These are phyloP conservation scores for Botrytis cinerea DNA, from an alignment of 2,329 filamentous ascomycete genomes.

Conservation along the genomic window DNA sequence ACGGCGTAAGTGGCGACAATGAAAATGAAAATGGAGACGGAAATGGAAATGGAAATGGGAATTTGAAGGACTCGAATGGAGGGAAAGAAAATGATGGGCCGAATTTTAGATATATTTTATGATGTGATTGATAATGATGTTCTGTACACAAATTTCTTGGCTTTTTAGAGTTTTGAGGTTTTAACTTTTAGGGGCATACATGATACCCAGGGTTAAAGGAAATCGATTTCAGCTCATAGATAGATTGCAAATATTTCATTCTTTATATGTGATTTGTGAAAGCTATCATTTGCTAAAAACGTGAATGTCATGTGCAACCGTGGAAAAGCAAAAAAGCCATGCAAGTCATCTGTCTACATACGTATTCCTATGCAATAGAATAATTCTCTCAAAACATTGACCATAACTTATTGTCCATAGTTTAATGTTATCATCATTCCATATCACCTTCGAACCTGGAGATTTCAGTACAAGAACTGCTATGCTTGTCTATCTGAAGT, in stretches of 20 bases:
- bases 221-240: not conserved
- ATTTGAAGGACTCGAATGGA: too few relatives aligned
- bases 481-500: slow-evolving; percentile 48
- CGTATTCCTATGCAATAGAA: not conserved
- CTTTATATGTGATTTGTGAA: not conserved
- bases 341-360: not conserved
- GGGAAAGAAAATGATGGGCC: slow-evolving; percentile 11
- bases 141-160: not conserved
- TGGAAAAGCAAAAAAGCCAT: slow-evolving; percentile 5
- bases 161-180: not conserved
- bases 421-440: slow-evolving; percentile 8
- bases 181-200: slow-evolving; percentile 1
- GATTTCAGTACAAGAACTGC: not conserved
- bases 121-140: not conserved
- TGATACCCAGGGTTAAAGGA: slow-evolving; percentile 7
- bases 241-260: not conserved
- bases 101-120: slow-evolving; percentile 19
- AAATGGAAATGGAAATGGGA: not conserved
- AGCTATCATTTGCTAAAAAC: not conserved
- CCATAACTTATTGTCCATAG: not conserved
- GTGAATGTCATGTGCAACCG: not conserved
- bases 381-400: not conserved
- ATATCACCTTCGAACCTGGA: not conserved
- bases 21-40: not conserved
- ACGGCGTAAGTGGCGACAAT: slow-evolving; percentile 26